Conservation (phyloP, 306 rosid genomes). For the Erythrophleum fordii region DNA sequence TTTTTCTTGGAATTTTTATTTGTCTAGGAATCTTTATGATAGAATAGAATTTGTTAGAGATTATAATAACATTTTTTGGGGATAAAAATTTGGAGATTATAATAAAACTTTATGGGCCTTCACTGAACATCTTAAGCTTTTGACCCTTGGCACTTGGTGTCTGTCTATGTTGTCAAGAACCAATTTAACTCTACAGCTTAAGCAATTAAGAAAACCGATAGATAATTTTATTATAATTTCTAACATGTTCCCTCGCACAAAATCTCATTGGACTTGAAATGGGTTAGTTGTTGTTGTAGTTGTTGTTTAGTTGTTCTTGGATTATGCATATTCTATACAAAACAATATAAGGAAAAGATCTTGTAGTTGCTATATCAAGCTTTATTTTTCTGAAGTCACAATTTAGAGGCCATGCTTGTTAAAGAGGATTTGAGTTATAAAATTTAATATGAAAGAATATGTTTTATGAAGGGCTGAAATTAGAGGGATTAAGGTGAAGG, state of each 20-base stretch:
- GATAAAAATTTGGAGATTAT: no score
- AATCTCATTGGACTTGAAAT: background rate
- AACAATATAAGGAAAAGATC: background rate
- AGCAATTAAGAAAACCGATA: no score
- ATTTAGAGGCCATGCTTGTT: background rate
- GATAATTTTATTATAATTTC: no score
- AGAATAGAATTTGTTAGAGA: background rate
- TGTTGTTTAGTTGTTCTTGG: constrained; percentile 1
- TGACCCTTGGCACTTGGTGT: background rate
- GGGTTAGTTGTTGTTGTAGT: background rate
- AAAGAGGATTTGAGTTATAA: background rate
- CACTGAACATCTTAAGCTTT: background rate
- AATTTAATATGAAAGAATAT: background rate
- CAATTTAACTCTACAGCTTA: no score
- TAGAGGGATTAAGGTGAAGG: background rate
- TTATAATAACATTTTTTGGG: no score
- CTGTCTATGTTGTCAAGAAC: background rate
- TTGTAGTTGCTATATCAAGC: background rate
- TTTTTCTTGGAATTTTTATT: background rate
- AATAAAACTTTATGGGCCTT: no score
- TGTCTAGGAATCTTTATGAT: background rate
- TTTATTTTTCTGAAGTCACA: background rate
- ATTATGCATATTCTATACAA: background rate
- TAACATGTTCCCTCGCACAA: background rate
- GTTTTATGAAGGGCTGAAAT: background rate